phyloP scores from a whole-genome alignment of 2,329 filamentous ascomycete genomes.

The Botrytis porri region DNA sequence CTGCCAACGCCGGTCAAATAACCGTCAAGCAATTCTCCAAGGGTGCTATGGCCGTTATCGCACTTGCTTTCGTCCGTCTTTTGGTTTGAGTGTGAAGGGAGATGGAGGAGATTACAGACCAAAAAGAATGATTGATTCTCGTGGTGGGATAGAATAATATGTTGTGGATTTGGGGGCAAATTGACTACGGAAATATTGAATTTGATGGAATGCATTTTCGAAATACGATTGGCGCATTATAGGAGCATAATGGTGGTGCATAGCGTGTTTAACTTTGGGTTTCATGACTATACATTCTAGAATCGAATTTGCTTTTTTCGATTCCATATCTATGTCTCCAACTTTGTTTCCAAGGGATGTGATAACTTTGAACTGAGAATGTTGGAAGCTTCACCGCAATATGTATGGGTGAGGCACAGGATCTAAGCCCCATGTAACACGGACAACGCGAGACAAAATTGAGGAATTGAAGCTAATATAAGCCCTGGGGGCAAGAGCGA shows the following conservation, averaged over 20 bases:
- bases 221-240: neutral
- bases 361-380: neutral
- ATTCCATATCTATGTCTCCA: neutral
- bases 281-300: slow-evolving; percentile 10
- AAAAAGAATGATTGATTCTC: neutral
- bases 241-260: slow-evolving; percentile 13
- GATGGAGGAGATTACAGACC: neutral
- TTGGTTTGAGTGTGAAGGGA: neutral
- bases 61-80: slow-evolving; percentile 16
- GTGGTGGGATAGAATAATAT: slow-evolving; percentile 1
- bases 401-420: neutral
- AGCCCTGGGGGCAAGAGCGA: neutral
- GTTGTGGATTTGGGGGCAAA: neutral
- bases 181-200: neutral
- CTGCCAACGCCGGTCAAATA: slow-evolving; percentile 7
- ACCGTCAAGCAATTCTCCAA: slow-evolving; percentile 17
- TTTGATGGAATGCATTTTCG: neutral
- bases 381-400: neutral
- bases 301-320: neutral
- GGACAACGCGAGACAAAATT: neutral
- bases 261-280: slow-evolving; percentile 7
- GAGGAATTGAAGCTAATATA: neutral
- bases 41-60: slow-evolving; percentile 15
- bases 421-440: neutral
- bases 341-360: neutral